Conservation (phyloP, 179 eudicot species). For the Heliamphora pulchella region DNA sequence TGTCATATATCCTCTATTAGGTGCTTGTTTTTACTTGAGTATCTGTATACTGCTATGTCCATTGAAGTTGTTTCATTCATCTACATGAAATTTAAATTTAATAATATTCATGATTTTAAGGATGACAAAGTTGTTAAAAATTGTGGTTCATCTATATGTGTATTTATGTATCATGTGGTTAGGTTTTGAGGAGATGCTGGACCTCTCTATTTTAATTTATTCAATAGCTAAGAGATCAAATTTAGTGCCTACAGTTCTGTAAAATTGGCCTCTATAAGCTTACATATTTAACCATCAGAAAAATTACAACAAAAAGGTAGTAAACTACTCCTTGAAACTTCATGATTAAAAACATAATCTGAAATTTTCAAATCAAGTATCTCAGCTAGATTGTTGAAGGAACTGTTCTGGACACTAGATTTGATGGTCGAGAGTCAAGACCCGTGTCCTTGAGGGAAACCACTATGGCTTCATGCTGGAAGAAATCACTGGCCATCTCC, state of each 20-base stretch:
- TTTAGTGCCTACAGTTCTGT: not conserved
- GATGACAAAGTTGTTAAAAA: not conserved
- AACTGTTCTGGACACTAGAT: not conserved
- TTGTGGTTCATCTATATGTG: not conserved
- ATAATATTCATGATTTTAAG: not conserved
- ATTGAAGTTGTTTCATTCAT: not conserved
- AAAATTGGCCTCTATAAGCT: not conserved
- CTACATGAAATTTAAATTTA: not conserved
- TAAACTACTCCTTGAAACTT: not conserved
- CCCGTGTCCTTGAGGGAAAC: not conserved
- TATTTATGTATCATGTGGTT: too few relatives aligned
- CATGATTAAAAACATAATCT: not conserved
- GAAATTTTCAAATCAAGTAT: not conserved
- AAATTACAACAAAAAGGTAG: not conserved
- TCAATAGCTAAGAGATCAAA: not conserved
- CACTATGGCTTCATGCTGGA: not conserved
- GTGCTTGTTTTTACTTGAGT: not conserved
- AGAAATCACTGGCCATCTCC: not conserved
- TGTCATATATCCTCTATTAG: not conserved
- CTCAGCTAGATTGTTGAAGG: slow-evolving; percentile 5
- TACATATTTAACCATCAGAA: not conserved
- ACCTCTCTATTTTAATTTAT: too few relatives aligned
- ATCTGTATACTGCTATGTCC: not conserved
- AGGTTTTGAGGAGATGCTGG: too few relatives aligned
- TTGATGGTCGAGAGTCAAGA: not conserved